phyloP scores from a whole-genome alignment of 345 rosid genomes.

The Rhodomyrtus tomentosa region DNA sequence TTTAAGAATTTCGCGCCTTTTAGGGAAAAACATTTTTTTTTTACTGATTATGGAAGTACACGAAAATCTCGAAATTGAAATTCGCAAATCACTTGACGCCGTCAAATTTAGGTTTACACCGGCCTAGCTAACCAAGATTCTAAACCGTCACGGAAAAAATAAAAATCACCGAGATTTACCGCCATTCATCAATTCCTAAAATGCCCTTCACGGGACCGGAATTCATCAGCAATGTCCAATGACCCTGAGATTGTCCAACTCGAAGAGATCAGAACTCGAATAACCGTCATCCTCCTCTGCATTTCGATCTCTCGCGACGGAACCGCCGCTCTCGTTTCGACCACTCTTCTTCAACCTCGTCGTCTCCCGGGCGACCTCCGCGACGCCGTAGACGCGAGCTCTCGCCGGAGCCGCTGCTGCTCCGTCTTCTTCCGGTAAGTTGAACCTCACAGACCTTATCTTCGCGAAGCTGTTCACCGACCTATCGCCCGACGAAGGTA shows the following conservation, averaged over 20 bases:
- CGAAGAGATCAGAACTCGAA: conserved; percentile 92
- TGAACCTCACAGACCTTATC: conserved; percentile 67
- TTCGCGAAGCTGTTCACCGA: conserved; percentile 22
- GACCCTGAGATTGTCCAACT: conserved; percentile 60
- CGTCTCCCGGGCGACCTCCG: conserved; percentile 30
- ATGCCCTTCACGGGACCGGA: background rate
- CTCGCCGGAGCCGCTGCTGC: background rate
- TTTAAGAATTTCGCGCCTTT: background rate
- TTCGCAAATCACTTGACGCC: background rate
- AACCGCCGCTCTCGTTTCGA: conserved; percentile 26
- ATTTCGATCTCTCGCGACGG: conserved; percentile 7
- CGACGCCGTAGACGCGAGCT: conserved; percentile 45
- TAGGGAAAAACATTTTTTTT: background rate
- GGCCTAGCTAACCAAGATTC: background rate
- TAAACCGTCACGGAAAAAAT: background rate
- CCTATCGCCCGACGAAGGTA: conserved; percentile 28
- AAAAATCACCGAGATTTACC: background rate
- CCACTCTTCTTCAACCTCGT: conserved; percentile 49
- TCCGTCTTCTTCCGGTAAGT: background rate
- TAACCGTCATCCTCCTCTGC: conserved; percentile 35
- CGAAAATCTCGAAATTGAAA: background rate
- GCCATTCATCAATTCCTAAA: background rate
- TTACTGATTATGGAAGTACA: background rate
- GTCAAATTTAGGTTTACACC: background rate
- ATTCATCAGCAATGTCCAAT: conserved; percentile 33